A percentile compares a stretch with the other conserved stretches of the same genome.
phyloP scores from a whole-genome alignment of 345 rosid genomes.

The Aquilaria yunnanensis region DNA sequence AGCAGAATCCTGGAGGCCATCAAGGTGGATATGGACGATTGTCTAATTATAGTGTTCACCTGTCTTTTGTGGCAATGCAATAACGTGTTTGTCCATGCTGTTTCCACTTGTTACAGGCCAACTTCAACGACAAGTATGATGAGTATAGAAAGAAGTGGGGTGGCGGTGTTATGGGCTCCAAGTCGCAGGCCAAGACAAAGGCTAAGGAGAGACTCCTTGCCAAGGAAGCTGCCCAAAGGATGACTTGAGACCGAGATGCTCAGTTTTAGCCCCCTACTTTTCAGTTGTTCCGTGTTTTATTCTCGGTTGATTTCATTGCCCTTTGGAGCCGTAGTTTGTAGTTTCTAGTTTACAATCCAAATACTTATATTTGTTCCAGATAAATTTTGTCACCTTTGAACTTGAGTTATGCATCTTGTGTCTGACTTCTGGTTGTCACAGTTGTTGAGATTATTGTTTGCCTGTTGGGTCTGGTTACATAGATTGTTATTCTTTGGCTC shows the following conservation, averaged over 20 bases:
- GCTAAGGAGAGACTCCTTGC: constrained; percentile 67
- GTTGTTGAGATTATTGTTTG: too few relatives aligned
- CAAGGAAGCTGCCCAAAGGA: constrained; percentile 71
- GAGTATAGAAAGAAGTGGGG: constrained; percentile 86
- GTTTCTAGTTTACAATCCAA: not conserved
- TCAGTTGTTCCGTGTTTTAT: not conserved
- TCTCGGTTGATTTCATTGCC: constrained; percentile 1
- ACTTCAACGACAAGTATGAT: constrained; percentile 71
- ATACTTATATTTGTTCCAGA: not conserved
- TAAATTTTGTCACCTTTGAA: not conserved
- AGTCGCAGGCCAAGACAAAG: constrained; percentile 67
- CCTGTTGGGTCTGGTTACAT: too few relatives aligned
- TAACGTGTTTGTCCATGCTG: not conserved
- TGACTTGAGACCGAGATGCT: constrained; percentile 25
- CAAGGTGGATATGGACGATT: constrained; percentile 33
- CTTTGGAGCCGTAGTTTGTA: not conserved
- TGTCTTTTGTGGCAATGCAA: not conserved
- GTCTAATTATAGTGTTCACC: not conserved
- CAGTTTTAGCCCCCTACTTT: not conserved
- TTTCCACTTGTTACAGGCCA: constrained; percentile 29
- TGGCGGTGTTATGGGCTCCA: constrained; percentile 82
- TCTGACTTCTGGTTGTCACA: too few relatives aligned
- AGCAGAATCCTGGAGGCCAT: constrained; percentile 74
- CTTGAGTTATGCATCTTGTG: too few relatives aligned
- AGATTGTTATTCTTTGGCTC: too few relatives aligned